Evolutionary conservation across 2,329 filamentous ascomycete species (phyloP), one percentile per base, ranked within the genome.

Genomic region (Curvularia hawaiiensis): DNA sequence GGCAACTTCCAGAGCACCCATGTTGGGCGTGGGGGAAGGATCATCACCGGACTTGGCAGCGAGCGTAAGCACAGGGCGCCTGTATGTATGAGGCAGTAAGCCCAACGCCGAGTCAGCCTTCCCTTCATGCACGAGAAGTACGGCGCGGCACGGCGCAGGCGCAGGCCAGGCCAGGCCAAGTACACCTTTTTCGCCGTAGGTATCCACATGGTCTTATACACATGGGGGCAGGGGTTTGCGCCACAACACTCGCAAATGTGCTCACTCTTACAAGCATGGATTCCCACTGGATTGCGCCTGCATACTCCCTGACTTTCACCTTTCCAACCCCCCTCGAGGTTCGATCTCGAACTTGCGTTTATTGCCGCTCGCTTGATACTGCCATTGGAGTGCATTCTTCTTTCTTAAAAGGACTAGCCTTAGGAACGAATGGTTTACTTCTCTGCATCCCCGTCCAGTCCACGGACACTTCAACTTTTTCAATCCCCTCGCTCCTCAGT

Each of bases 161-260:
- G 10, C 30, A 31, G 11, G 30, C 30, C 30, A 43, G 22, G 8
- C 12, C 24, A 43, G 12, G 24, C 22, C 7, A 9, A n/a, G 16
- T 12, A 12, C 22, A 43, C 12, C 5, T 14, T 43, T n/a, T n/a
- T 20, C 22, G 40, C 11, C 2, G 22, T n/a, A n/a, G n/a, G n/a
- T 28, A 47, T 4, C 30, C 30, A n/a, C 26, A 6, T 16, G 16
- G 26, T 16, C 35, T 38, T 30, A 39, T 26, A 20, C 4, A 7
- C 26, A 38, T 35, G n/a, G 10, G 6, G n/a, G 46, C 31, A 49
- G 31, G 46, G 22, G 12, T 20, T 20, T 38, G 18, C 16, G 50
- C 50, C 38, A 54, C 35, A 57, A 54, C 26, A 4, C 12, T 57
- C 54, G 50, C 58, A 54, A 57, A 58, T 38, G 45, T 52, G 49